Base-by-base conservation (phyloP, 202 grass and related monocot genomes). In the Musa balbisiana region DNA sequence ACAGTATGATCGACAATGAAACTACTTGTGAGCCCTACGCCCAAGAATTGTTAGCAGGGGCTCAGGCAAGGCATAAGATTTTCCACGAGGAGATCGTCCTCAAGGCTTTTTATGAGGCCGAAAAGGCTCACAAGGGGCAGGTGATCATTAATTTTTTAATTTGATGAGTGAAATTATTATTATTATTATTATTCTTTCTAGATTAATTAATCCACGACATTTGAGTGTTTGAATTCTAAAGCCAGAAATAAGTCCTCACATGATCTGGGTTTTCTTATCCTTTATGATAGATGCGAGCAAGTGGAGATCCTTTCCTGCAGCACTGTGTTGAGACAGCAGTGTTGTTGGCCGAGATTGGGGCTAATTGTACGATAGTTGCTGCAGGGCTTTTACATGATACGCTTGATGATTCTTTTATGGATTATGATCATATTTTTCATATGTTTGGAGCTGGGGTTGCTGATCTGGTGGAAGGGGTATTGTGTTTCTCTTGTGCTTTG, bases 321-420 rank as follows among this genome's bases (percentile, higher is more conserved):
- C 94, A 98, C 84, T 98, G 94, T 80, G 83, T 92, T 50, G 91
- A 98, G 83, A 98, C 94, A 53, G 94, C 94, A 23, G 86, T 98
- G 65, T 75, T 98, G 22, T 82, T 98, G 16, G 88, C 94, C 16
- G 80, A 88, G 22, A 83, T 98, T 52, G 94, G 94, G 1, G 94
- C 87, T 9, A 89, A 91, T 23, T 22, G 85, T 2, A 87, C 88
- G 1, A 75, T 98, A 59, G 90, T 98, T 53, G 87, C 91, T 9
- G 85, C 94, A 3, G 94, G 94, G 81, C 94, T 98, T 76, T 82
- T 98, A 53, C 94, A 98, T 27, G 94, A 98, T 73, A 92, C 94
- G 2, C 87, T 92, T 22, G 94, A 98, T 72, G 94, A 98, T 92
- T 94, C 94, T 2, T 94, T 89, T 51, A 67, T 98, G 62, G 88